Conservation (phyloP, 192 early-diverging fungal genomes). For the Glomus cerebriforme region DNA sequence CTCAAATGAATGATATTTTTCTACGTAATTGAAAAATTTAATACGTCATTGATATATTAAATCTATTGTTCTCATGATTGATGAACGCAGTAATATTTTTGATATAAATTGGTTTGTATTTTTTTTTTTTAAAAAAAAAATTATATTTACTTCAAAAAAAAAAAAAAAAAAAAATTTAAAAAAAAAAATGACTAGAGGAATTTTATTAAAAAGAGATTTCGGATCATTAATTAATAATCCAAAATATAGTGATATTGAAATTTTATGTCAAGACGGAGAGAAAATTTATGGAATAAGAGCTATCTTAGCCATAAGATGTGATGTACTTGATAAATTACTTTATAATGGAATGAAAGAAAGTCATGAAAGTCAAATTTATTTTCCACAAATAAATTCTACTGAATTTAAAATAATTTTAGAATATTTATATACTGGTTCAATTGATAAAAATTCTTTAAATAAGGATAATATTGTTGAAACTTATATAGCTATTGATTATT, state of each 20-base stretch:
- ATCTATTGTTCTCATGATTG: no score
- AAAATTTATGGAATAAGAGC: background rate
- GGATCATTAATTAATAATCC: background rate
- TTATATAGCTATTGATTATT: background rate
- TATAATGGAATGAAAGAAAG: conserved; percentile 22
- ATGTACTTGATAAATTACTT: conserved; percentile 12
- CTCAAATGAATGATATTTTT: no score
- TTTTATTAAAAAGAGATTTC: background rate
- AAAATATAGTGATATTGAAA: background rate
- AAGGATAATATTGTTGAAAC: background rate
- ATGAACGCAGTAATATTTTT: no score
- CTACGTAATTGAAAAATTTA: no score
- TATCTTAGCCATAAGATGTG: background rate
- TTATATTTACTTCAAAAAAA: no score
- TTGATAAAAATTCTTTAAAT: background rate
- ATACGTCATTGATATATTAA: no score
- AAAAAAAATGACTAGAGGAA: background rate
- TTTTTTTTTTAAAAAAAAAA: no score
- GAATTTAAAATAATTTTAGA: conserved; percentile 5
- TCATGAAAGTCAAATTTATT: background rate
- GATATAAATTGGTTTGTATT: no score
- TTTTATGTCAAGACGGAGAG: background rate
- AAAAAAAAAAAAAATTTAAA: background rate
- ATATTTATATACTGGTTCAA: conserved; percentile 7
- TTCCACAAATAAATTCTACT: background rate